Conservation (phyloP, 306 rosid genomes). For the Quercus rubra region DNA sequence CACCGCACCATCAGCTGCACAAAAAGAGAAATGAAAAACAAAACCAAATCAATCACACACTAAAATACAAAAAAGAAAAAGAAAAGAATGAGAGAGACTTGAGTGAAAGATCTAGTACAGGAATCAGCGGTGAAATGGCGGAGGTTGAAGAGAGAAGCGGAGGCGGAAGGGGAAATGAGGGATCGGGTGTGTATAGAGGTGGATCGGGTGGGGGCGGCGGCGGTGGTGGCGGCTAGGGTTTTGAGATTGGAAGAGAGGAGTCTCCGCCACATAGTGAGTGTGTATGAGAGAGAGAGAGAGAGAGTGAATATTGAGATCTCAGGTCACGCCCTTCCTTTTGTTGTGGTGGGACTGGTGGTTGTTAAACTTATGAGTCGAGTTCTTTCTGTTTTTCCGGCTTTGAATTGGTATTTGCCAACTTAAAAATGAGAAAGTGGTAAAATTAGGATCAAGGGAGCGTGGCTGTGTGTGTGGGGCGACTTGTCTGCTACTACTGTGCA, state of each 20-base stretch:
- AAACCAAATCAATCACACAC: not conserved
- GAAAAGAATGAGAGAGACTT: not conserved
- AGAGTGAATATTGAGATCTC: not conserved
- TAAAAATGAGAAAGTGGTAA: not conserved
- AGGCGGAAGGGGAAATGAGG: constrained; percentile 17
- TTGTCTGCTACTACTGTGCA: too few species aligned
- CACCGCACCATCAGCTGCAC: constrained; percentile 27
- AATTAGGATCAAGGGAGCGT: too few species aligned
- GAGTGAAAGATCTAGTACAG: constrained; percentile 24
- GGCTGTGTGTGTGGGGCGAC: too few species aligned
- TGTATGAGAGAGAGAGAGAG: too few species aligned
- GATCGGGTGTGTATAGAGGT: constrained; percentile 33
- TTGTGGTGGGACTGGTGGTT: too few species aligned
- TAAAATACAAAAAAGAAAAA: not conserved
- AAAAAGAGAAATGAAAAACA: not conserved
- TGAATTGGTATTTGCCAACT: not conserved
- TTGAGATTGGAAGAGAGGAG: constrained; percentile 56
- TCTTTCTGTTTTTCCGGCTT: not conserved
- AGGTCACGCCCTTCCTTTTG: not conserved
- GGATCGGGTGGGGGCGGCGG: constrained; percentile 46
- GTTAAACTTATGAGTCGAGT: too few species aligned
- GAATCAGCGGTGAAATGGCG: constrained; percentile 49
- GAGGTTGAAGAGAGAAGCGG: not conserved
- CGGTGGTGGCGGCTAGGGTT: constrained; percentile 38
- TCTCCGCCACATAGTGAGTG: constrained; percentile 62